These are phyloP conservation scores for Malassezia caprae DNA, from an alignment of 1,284 basidiomycete species.

Conservation along the genomic window DNA sequence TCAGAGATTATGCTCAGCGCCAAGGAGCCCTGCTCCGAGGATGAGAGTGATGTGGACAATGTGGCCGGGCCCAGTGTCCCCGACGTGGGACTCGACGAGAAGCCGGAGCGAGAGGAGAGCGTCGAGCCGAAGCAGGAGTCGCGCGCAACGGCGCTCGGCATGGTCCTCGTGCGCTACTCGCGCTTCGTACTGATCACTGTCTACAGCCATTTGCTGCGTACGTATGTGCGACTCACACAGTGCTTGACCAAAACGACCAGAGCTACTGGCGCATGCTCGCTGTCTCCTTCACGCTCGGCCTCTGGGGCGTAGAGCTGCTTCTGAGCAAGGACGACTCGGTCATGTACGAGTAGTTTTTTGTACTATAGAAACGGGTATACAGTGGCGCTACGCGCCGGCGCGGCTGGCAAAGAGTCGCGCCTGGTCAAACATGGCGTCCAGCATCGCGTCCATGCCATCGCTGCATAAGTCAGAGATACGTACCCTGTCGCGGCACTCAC, in stretches of 20 bases:
- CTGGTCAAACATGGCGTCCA: not conserved
- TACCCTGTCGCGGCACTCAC: conserved; percentile 14
- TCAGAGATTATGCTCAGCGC: conserved; percentile 5
- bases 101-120: not conserved
- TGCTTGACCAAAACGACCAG: conserved; percentile 44
- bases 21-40: conserved; percentile 12
- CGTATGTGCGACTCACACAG: not conserved
- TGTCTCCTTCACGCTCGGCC: conserved; percentile 33
- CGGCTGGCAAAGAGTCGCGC: not conserved
- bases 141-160: conserved; percentile 13
- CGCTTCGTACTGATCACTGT: conserved; percentile 43
- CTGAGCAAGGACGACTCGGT: conserved; percentile 27
- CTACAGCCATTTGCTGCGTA: conserved; percentile 35
- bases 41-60: not conserved
- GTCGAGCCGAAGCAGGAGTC: conserved; percentile 15
- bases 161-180: conserved; percentile 30
- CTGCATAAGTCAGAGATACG: conserved; percentile 5
- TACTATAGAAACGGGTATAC: conserved; percentile 11
- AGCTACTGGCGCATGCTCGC: conserved; percentile 45
- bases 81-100: not conserved
- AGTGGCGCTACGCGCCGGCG: not conserved
- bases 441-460: conserved; percentile 3
- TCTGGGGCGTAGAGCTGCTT: conserved; percentile 43
- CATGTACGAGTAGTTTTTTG: conserved; percentile 13
- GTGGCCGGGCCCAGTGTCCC: not conserved